These are phyloP conservation scores for Sechiopsis laciniata DNA, from an alignment of 306 rosid species.

Conservation along the genomic window DNA sequence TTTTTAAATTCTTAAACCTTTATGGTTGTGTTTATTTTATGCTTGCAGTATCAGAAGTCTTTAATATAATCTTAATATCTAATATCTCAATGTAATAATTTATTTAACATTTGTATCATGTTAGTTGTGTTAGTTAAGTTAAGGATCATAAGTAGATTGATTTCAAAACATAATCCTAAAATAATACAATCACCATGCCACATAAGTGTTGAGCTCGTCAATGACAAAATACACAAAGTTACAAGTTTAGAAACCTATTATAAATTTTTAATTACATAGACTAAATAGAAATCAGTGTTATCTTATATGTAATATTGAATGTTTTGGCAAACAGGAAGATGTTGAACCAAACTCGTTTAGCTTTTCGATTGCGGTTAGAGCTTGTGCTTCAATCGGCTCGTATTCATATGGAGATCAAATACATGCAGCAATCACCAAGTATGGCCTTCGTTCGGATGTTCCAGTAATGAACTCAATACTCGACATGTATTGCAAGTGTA, in stretches of 20 bases:
- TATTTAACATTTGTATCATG: no score
- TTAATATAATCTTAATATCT: no score
- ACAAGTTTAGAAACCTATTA: not conserved
- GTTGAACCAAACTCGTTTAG: conserved; percentile 50
- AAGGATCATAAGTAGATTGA: no score
- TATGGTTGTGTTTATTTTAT: no score
- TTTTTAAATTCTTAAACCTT: no score
- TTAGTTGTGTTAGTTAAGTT: no score
- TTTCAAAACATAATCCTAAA: no score
- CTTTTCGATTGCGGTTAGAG: conserved; percentile 73
- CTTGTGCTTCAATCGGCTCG: conserved; percentile 48
- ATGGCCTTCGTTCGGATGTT: conserved; percentile 47
- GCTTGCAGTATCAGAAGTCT: no score
- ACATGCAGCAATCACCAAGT: conserved; percentile 58
- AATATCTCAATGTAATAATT: no score
- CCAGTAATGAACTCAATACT: conserved; percentile 68
- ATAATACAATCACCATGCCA: no score
- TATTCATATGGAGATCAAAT: conserved; percentile 51
- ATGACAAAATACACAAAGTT: not conserved
- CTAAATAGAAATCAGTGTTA: not conserved
- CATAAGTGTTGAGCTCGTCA: not conserved
- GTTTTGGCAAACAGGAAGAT: conserved; percentile 54
- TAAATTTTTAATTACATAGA: not conserved
- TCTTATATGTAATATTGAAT: conserved; percentile 18
- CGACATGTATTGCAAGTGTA: conserved; percentile 76